phyloP scores from a whole-genome alignment of 2,329 filamentous ascomycete genomes.

The Dactylellina drechsleri region DNA sequence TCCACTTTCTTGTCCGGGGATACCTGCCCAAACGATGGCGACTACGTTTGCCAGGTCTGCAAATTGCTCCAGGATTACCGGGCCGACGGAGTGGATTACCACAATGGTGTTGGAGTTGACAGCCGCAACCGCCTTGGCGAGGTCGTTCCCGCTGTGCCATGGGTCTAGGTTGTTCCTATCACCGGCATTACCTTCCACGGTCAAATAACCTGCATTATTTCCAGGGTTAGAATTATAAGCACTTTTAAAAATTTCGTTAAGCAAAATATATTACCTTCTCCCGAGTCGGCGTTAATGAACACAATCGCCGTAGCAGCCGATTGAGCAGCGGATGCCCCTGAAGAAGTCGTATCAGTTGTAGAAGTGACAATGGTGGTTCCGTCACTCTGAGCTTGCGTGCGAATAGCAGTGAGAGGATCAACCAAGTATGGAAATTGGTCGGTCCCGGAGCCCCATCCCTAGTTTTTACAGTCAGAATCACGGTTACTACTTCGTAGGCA shows the following conservation, averaged over 20 bases:
- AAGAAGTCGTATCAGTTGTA: slow-evolving; percentile 65
- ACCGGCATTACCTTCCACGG: slow-evolving; percentile 81
- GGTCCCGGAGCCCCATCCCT: slow-evolving; percentile 82
- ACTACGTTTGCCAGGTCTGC: slow-evolving; percentile 81
- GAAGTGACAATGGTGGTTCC: slow-evolving; percentile 70
- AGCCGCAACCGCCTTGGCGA: slow-evolving; percentile 82
- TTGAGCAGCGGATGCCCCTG: slow-evolving; percentile 72
- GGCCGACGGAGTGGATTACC: slow-evolving; percentile 84
- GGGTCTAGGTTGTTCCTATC: slow-evolving; percentile 93
- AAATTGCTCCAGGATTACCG: slow-evolving; percentile 80
- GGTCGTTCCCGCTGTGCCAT: slow-evolving; percentile 81
- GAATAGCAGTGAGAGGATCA: slow-evolving; percentile 75
- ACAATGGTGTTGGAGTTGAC: slow-evolving; percentile 89
- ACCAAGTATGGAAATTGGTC: slow-evolving; percentile 77
- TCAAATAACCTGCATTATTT: slow-evolving; percentile 72
- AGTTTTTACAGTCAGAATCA: slow-evolving; percentile 67
- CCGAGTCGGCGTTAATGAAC: slow-evolving; percentile 86
- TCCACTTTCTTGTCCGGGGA: slow-evolving; percentile 85
- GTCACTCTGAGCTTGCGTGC: slow-evolving; percentile 71
- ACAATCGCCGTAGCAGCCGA: slow-evolving; percentile 76
- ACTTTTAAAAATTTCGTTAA: background rate
- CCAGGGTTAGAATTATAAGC: background rate
- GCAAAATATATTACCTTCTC: slow-evolving; percentile 67
- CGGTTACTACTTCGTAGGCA: slow-evolving; percentile 9
- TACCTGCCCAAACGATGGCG: slow-evolving; percentile 82